Base-by-base conservation (phyloP, 495 filamentous ascomycete species). In the Penicillium alfredii region DNA sequence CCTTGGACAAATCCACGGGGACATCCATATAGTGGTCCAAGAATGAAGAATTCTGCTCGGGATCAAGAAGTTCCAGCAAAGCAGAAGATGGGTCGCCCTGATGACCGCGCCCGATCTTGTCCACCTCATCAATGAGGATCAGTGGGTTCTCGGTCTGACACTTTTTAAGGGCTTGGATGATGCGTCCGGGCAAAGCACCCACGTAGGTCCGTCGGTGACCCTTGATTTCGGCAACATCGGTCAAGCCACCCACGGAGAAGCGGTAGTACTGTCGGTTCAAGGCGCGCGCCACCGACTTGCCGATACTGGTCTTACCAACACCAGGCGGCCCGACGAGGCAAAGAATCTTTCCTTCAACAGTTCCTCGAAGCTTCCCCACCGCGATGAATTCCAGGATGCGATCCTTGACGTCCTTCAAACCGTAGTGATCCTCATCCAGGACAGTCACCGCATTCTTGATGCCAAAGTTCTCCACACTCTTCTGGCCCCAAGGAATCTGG, bases 161-260 rank as follows among this genome's bases (percentile, higher is more conserved):
- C 60, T 97, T 97, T 78, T 99, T 99, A 38, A 99, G 68, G 14
- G 93, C 93, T 64, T 97, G 93, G 43, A 97, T 97, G 57, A 97
- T 93, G 32, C 93, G 82, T 15, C 93, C 93, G 16, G 93, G 93
- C 27, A 99, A 68, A 27, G 93, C 93, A 38, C 93, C 93, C 35
- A 99, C 90, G 53, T 99, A 99, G 8, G 93, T 99, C 46, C 93
- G 72, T 42, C 93, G 74, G 56, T 99, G 93, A 28, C 93, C 93
- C 71, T 99, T 99, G 64, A 99, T 95, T 60, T 99, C 93, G n/a
- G 93, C 92, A 46, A 97, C 93, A 65, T 99, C 93, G 8, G 88
- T 88, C 38, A 99, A 72, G 40, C 93, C 93, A 47, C 93, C 93
- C 10, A 99, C 93, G 42, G 88, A 94, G 69, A 99, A 97, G 34